phyloP scores from a whole-genome alignment of 2,329 filamentous ascomycete genomes.

The Trichoderma asperellum region DNA sequence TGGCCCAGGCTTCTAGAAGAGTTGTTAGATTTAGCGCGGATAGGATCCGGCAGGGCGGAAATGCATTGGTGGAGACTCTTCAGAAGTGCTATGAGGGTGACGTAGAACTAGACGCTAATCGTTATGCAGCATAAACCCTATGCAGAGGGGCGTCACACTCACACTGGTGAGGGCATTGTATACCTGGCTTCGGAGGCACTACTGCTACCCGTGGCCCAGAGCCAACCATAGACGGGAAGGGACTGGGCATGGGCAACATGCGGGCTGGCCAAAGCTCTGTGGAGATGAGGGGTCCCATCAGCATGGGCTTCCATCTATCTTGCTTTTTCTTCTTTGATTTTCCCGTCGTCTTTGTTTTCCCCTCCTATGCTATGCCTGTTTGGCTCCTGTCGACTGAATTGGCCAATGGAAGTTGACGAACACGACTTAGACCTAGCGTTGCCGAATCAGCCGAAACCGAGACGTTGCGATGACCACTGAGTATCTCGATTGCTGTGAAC shows the following conservation, averaged over 20 bases:
- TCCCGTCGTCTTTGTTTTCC: not conserved
- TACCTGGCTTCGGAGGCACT: not conserved
- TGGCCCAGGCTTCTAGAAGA: slow-evolving; percentile 28
- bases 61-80: not conserved
- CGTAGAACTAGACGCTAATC: slow-evolving; percentile 13
- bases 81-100: slow-evolving; percentile 19
- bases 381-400: not conserved
- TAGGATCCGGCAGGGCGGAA: slow-evolving; percentile 27
- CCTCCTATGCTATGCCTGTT: not conserved
- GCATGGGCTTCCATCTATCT: not conserved
- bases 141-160: slow-evolving; percentile 10
- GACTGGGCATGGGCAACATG: slow-evolving; percentile 17
- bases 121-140: slow-evolving; percentile 1
- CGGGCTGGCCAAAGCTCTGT: slow-evolving; percentile 8
- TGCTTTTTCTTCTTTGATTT: not conserved
- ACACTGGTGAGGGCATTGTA: not conserved
- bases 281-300: not conserved
- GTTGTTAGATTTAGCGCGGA: slow-evolving; percentile 18
- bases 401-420: not conserved
- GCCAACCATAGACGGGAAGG: not conserved
- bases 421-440: not conserved
- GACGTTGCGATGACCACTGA: not conserved
- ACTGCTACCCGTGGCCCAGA: not conserved
- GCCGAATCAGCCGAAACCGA: not conserved
- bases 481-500: not conserved